phyloP scores from a whole-genome alignment of 768 basidiomycete genomes.

The Kwoniella newhampshirensis region DNA sequence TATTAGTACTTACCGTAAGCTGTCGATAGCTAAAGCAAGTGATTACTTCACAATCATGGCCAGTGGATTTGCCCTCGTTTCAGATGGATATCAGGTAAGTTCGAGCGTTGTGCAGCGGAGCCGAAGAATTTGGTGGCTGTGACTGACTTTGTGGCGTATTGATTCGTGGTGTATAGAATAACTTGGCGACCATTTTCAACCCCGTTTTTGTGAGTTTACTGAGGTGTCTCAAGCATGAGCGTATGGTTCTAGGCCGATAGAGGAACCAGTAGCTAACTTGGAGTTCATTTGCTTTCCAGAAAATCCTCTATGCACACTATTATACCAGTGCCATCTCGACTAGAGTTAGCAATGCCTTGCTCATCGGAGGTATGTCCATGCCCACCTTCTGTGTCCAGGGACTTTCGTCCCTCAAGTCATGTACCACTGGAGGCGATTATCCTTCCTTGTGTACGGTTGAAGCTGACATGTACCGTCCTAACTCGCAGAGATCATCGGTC shows the following conservation, averaged over 20 bases:
- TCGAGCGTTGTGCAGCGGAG: neutral
- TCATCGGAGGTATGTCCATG: slow-evolving; percentile 63
- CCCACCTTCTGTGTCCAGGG: slow-evolving; percentile 48
- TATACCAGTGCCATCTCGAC: slow-evolving; percentile 68
- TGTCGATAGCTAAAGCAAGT: slow-evolving; percentile 28
- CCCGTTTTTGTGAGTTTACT: slow-evolving; percentile 29
- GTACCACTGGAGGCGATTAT: neutral
- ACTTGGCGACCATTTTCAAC: slow-evolving; percentile 36
- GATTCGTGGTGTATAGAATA: slow-evolving; percentile 19
- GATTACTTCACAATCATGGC: slow-evolving; percentile 41
- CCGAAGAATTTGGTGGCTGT: neutral
- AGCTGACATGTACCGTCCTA: neutral
- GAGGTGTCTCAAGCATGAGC: neutral
- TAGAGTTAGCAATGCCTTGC: slow-evolving; percentile 67
- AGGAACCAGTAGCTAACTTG: no score
- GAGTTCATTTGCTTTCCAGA: no score
- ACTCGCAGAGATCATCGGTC: slow-evolving; percentile 34
- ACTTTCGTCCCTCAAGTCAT: neutral
- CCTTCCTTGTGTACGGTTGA: no score
- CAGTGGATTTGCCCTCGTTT: slow-evolving; percentile 37
- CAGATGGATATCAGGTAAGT: slow-evolving; percentile 37
- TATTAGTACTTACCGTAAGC: neutral
- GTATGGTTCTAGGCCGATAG: neutral
- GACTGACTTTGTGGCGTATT: neutral
- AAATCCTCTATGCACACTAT: slow-evolving; percentile 62